A percentile compares a stretch with the other conserved stretches of the same genome.
phyloP scores from a whole-genome alignment of 2,329 filamentous ascomycete genomes.

The Anthostomella pinea region DNA sequence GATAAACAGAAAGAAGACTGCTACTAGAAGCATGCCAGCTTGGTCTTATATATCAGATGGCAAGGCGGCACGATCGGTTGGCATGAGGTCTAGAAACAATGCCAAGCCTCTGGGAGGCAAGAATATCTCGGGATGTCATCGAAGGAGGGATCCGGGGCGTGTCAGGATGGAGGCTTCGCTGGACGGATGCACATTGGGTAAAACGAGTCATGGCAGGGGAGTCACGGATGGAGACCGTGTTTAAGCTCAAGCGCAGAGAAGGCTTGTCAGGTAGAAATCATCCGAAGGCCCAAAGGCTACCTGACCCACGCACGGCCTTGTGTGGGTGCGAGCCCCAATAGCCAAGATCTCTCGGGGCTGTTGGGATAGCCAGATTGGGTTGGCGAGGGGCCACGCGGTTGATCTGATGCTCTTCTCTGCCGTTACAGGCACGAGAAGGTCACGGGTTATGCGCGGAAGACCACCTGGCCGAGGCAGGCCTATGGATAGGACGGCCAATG shows the following conservation, averaged over 20 bases:
- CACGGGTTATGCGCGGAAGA: conserved; percentile 23
- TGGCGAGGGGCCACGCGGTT: conserved; percentile 8
- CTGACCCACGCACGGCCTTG: conserved; percentile 7
- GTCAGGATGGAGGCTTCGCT: conserved; percentile 34
- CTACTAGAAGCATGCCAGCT: conserved; percentile 19
- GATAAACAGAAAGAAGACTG: conserved; percentile 27
- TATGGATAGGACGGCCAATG: conserved; percentile 11
- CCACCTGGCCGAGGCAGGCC: conserved; percentile 20
- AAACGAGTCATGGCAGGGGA: conserved; percentile 25
- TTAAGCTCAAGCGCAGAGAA: conserved; percentile 13
- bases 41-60: conserved; percentile 38
- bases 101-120: conserved; percentile 26
- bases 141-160: conserved; percentile 39
- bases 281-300: conserved; percentile 2
- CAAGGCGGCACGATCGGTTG: conserved; percentile 20
- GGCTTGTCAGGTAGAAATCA: conserved; percentile 15
- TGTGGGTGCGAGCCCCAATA: conserved; percentile 3
- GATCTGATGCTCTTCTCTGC: conserved; percentile 7
- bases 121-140: conserved; percentile 37
- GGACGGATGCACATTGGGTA: conserved; percentile 21
- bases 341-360: background rate
- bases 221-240: conserved; percentile 15
- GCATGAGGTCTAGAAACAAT: conserved; percentile 25
- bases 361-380: conserved; percentile 1
- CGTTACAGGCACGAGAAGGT: conserved; percentile 12